Evolutionary conservation across 2,329 filamentous ascomycete genomes (phyloP).

Genomic region (Monilinia fructicola): DNA sequence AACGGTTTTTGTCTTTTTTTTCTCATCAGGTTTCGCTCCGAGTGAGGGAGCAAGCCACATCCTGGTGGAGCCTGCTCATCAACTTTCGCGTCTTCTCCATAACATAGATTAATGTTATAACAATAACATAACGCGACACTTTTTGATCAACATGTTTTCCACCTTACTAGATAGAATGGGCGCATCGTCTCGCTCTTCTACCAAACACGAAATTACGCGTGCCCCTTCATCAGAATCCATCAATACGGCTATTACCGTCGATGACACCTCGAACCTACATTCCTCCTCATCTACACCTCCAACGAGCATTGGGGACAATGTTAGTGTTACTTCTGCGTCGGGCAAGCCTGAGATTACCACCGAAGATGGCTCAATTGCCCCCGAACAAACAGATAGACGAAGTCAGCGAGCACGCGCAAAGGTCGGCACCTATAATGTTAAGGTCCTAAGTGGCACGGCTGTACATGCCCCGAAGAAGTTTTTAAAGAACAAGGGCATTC

Average conservation of each 20-base stretch:
- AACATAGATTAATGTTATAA: constrained; percentile 20
- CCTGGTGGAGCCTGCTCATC: constrained; percentile 20
- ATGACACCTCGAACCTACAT: constrained; percentile 34
- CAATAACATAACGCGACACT: constrained; percentile 23
- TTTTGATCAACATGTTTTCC: constrained; percentile 30
- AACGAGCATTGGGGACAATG: constrained; percentile 63
- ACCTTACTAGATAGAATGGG: constrained; percentile 31
- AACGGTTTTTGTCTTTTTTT: background rate
- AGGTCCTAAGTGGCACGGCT: constrained; percentile 60
- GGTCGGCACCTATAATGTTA: constrained; percentile 65
- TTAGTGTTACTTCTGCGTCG: constrained; percentile 55
- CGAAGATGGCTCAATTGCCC: constrained; percentile 21
- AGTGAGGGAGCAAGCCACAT: constrained; percentile 21
- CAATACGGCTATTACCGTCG: constrained; percentile 36
- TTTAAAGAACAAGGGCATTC: constrained; percentile 45
- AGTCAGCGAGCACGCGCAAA: constrained; percentile 56
- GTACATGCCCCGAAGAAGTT: constrained; percentile 49
- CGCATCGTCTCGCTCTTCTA: constrained; percentile 26
- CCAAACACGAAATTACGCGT: constrained; percentile 31
- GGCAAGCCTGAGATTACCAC: constrained; percentile 33
- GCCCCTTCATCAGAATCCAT: constrained; percentile 36
- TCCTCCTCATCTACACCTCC: constrained; percentile 54
- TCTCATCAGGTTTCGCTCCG: constrained; percentile 8
- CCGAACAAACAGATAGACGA: constrained; percentile 42
- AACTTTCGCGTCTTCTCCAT: constrained; percentile 23